phyloP scores from a whole-genome alignment of 768 basidiomycete genomes.

The Kwoniella newhampshirensis region DNA sequence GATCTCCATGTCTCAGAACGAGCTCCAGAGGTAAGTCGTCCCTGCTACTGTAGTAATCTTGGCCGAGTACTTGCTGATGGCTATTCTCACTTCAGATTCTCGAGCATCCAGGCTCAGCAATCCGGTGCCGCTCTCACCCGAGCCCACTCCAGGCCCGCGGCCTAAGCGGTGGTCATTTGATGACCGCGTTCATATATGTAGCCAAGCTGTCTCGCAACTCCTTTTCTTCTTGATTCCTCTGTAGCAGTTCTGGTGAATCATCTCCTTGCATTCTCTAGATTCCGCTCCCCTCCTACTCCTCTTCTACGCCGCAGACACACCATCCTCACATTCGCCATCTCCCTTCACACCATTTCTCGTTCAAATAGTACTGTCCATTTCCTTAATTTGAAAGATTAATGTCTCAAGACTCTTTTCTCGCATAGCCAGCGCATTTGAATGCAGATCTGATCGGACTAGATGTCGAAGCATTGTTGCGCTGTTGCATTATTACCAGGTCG shows the following conservation, averaged over 20 bases:
- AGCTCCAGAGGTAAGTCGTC: constrained; percentile 46
- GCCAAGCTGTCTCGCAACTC: constrained; percentile 7
- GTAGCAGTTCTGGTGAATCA: constrained; percentile 10
- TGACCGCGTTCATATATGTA: constrained; percentile 2
- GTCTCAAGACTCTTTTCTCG: constrained; percentile 14
- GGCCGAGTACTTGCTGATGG: neutral
- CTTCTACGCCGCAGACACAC: constrained; percentile 3
- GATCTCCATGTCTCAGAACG: constrained; percentile 56
- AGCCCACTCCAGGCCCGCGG: constrained; percentile 37
- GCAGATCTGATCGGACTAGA: constrained; percentile 27
- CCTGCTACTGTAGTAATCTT: no score
- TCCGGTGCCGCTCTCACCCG: constrained; percentile 52
- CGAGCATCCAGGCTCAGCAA: constrained; percentile 52
- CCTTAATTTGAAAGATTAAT: constrained; percentile 15
- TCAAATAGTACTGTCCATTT: constrained; percentile 7
- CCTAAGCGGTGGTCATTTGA: constrained; percentile 15
- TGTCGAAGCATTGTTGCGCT: neutral
- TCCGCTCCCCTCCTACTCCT: neutral
- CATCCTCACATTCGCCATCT: constrained; percentile 7
- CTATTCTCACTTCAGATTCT: constrained; percentile 34
- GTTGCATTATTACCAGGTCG: no score
- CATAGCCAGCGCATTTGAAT: constrained; percentile 24
- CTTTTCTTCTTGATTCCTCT: neutral
- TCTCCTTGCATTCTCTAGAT: constrained; percentile 10
- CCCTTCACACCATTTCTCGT: neutral